Evolutionary conservation across 768 basidiomycete species (phyloP).

Genomic region (Tricholoma sp.): DNA sequence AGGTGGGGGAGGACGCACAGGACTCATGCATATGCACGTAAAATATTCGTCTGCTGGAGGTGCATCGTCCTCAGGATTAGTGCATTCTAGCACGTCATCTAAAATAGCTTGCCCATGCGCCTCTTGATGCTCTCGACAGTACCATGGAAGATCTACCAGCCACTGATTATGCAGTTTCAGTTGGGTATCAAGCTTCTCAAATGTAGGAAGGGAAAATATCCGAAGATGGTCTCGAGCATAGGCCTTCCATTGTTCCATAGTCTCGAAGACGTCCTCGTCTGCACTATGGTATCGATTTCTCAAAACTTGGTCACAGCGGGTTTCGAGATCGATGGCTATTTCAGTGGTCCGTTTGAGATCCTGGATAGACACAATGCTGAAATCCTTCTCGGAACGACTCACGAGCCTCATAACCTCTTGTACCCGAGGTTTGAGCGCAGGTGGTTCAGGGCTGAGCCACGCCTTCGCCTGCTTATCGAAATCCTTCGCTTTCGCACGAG

Average conservation of each 20-base stretch:
- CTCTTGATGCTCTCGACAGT: slow-evolving; percentile 59
- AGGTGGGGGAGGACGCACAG: slow-evolving; percentile 76
- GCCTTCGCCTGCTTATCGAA: slow-evolving; percentile 73
- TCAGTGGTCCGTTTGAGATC: slow-evolving; percentile 68
- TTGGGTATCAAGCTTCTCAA: slow-evolving; percentile 69
- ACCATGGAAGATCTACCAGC: slow-evolving; percentile 78
- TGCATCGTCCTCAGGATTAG: slow-evolving; percentile 71
- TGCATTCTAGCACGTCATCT: slow-evolving; percentile 71
- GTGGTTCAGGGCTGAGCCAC: slow-evolving; percentile 59
- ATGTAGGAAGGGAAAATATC: slow-evolving; percentile 69
- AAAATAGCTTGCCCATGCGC: slow-evolving; percentile 62
- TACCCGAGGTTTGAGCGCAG: slow-evolving; percentile 54
- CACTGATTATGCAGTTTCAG: slow-evolving; percentile 64
- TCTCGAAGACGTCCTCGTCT: slow-evolving; percentile 65
- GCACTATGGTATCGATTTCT: slow-evolving; percentile 53
- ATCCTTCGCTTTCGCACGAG: slow-evolving; percentile 68
- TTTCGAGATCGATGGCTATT: slow-evolving; percentile 75
- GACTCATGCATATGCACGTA: slow-evolving; percentile 75
- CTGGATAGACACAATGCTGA: slow-evolving; percentile 58
- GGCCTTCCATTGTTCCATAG: slow-evolving; percentile 67
- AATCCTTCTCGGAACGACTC: slow-evolving; percentile 71
- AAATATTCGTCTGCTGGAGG: slow-evolving; percentile 79
- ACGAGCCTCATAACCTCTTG: slow-evolving; percentile 68
- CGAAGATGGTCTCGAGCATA: slow-evolving; percentile 68
- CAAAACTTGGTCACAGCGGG: slow-evolving; percentile 68